A percentile compares a stretch with the other conserved stretches of the same genome.
Conservation (phyloP, 306 rosid species). For the Pyrus bretschneideri region DNA sequence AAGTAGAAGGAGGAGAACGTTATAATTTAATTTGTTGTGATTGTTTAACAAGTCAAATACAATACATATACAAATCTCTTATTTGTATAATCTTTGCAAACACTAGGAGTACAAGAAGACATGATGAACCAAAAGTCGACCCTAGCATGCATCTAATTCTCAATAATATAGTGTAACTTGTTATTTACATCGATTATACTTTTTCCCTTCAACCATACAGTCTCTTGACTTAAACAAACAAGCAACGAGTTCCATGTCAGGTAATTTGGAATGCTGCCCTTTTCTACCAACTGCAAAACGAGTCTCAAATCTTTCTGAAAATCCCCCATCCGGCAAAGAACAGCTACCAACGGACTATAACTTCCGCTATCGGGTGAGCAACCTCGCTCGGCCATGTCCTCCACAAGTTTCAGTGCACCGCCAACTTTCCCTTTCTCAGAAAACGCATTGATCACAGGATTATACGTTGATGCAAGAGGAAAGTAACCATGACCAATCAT, state of each 20-base stretch:
- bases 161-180: constrained; percentile 14
- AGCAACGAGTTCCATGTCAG: constrained; percentile 48
- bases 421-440: constrained; percentile 46
- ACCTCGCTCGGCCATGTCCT: constrained; percentile 54
- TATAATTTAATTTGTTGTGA: too few relatives aligned
- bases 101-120: too few relatives aligned
- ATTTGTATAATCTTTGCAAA: too few relatives aligned
- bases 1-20: too few relatives aligned
- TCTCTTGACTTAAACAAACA: constrained; percentile 30
- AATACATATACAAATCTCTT: too few relatives aligned
- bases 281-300: constrained; percentile 41
- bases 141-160: constrained; percentile 1
- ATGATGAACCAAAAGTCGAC: background rate
- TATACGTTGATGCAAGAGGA: constrained; percentile 53
- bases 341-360: constrained; percentile 40
- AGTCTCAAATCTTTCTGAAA: constrained; percentile 44
- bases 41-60: too few relatives aligned
- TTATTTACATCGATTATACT: constrained; percentile 12
- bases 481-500: constrained; percentile 46
- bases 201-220: constrained; percentile 17
- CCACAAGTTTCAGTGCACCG: constrained; percentile 46
- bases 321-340: constrained; percentile 41
- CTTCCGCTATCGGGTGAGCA: constrained; percentile 38
- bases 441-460: constrained; percentile 45
- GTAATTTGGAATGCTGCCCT: constrained; percentile 43